These are phyloP conservation scores for Aspergillus carlsbadensis DNA, from an alignment of 495 filamentous ascomycete genomes.

Conservation along the genomic window DNA sequence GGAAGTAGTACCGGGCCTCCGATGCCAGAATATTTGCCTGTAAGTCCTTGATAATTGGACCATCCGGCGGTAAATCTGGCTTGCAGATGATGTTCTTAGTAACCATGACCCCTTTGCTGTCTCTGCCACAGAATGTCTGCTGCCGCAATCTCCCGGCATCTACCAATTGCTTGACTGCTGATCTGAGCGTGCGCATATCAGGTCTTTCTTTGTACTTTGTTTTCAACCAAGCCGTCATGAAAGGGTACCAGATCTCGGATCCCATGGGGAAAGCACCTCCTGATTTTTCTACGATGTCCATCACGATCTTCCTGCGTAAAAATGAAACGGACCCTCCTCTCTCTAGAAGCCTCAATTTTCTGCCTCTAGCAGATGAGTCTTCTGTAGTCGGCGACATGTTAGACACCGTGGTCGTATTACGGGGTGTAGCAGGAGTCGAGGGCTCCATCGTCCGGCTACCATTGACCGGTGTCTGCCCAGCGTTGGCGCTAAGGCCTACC, in stretches of 20 bases:
- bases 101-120: conserved; percentile 50
- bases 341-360: conserved; percentile 13
- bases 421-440: background rate
- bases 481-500: too few relatives aligned
- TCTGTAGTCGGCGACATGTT: background rate
- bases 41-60: conserved; percentile 50
- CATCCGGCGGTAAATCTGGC: conserved; percentile 46
- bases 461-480: background rate
- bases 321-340: conserved; percentile 47
- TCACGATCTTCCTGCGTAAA: conserved; percentile 61
- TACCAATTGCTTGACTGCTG: conserved; percentile 60
- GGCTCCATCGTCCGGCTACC: background rate
- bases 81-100: conserved; percentile 55
- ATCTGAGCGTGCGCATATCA: conserved; percentile 51
- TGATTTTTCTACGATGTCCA: conserved; percentile 67
- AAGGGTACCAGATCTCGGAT: conserved; percentile 71
- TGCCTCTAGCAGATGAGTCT: background rate
- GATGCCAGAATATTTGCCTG: conserved; percentile 50
- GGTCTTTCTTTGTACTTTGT: conserved; percentile 43
- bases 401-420: background rate
- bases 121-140: conserved; percentile 61
- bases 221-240: conserved; percentile 60
- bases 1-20: conserved; percentile 30
- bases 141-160: conserved; percentile 57
- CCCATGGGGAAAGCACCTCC: conserved; percentile 72